Percentiles rank a stretch among this genome's conserved stretches.
Conservation (phyloP, 805 yeast genomes). For the Wickerhamomyces rabaulensis region DNA sequence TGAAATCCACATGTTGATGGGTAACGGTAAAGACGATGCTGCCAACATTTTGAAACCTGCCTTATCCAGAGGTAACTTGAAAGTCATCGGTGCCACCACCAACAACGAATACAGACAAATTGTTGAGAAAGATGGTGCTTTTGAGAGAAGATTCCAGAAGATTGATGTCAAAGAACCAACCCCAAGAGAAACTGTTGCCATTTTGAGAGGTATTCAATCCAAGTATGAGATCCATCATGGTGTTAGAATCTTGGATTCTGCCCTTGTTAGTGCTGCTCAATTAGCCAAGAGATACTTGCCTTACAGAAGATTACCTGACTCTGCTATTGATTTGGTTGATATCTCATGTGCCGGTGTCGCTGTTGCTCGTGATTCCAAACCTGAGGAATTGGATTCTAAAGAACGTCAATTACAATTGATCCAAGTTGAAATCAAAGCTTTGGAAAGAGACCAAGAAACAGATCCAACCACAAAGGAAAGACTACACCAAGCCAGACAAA, state of each 20-base stretch:
- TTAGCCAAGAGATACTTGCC: slow-evolving; percentile 92
- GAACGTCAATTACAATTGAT: slow-evolving; percentile 89
- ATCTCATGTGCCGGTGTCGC: slow-evolving; percentile 97
- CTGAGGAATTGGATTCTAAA: slow-evolving; percentile 90
- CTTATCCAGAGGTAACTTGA: slow-evolving; percentile 92
- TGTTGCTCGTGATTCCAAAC: slow-evolving; percentile 96
- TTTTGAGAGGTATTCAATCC: slow-evolving; percentile 91
- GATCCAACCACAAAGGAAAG: slow-evolving; percentile 81
- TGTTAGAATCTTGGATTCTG: slow-evolving; percentile 91
- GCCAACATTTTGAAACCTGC: slow-evolving; percentile 96
- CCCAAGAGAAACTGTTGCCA: slow-evolving; percentile 88
- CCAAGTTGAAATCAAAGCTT: slow-evolving; percentile 94
- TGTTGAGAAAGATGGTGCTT: slow-evolving; percentile 96
- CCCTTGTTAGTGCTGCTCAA: slow-evolving; percentile 90
- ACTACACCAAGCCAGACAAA: slow-evolving; percentile 69
- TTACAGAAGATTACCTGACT: slow-evolving; percentile 92
- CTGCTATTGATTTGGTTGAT: slow-evolving; percentile 94
- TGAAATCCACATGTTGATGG: slow-evolving; percentile 99
- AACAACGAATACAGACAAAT: slow-evolving; percentile 89
- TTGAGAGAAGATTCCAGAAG: slow-evolving; percentile 97
- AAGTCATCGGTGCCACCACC: slow-evolving; percentile 98
- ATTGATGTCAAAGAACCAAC: slow-evolving; percentile 95
- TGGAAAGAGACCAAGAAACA: slow-evolving; percentile 92
- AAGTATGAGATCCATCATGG: slow-evolving; percentile 97
- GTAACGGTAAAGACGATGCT: slow-evolving; percentile 96